Evolutionary conservation across 2,329 filamentous ascomycete species (phyloP).

Genomic region (Hymenoscyphus fraxineus): DNA sequence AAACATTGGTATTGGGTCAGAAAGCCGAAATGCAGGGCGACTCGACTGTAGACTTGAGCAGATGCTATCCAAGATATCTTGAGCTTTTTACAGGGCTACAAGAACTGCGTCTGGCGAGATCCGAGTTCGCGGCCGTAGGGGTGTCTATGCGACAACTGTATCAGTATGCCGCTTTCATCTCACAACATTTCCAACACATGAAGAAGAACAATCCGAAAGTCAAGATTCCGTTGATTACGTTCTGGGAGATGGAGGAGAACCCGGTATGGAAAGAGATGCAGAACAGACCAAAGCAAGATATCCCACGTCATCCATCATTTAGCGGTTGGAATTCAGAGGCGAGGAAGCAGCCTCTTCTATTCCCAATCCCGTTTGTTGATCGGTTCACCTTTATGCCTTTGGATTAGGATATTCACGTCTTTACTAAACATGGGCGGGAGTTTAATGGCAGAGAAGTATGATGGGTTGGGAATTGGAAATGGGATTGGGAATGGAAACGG

Average conservation of each 20-base stretch:
- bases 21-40: not conserved
- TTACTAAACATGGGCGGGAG: too few species aligned
- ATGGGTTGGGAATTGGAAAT: too few species aligned
- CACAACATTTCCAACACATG: not conserved
- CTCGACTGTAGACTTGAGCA: not conserved
- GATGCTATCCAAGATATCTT: not conserved
- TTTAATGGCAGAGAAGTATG: too few species aligned
- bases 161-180: not conserved
- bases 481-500: too few species aligned
- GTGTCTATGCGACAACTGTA: not conserved
- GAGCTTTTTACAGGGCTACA: not conserved
- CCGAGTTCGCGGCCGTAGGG: not conserved
- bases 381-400: too few species aligned
- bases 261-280: not conserved
- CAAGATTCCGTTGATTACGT: not conserved
- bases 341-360: too few species aligned
- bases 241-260: not conserved
- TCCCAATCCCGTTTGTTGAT: too few species aligned
- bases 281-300: too few species aligned
- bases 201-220: not conserved
- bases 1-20: not conserved
- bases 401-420: too few species aligned
- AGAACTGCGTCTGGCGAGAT: not conserved
- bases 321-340: too few species aligned
- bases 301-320: too few species aligned